These are phyloP conservation scores for Sisymbrium altissimum DNA, from an alignment of 345 rosid genomes.

Conservation along the genomic window DNA sequence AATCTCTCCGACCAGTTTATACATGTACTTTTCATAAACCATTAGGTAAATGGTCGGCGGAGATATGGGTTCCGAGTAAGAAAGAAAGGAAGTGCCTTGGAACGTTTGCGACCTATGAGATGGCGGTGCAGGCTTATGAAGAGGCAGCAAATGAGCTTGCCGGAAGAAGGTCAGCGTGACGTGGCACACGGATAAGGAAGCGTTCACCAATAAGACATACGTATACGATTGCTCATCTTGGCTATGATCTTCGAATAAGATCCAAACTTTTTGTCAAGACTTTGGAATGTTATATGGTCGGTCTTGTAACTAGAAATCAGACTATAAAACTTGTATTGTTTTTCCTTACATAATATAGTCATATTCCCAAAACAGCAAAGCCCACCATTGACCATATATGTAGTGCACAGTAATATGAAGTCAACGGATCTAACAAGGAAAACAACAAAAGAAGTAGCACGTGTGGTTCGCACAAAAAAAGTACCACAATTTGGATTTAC, in stretches of 20 bases:
- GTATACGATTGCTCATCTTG: not conserved
- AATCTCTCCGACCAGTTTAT: not conserved
- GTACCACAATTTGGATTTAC: too few species aligned
- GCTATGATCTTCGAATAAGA: not conserved
- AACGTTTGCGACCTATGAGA: conserved; percentile 7
- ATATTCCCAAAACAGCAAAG: not conserved
- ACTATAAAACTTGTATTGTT: not conserved
- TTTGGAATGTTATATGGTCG: not conserved
- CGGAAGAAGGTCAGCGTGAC: not conserved
- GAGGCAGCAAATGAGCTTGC: not conserved
- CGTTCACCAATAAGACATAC: not conserved
- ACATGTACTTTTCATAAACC: not conserved
- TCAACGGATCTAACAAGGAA: not conserved
- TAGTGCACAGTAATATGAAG: not conserved
- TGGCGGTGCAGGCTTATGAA: conserved; percentile 4
- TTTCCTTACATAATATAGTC: not conserved
- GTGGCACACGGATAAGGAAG: not conserved
- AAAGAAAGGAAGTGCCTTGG: conserved; percentile 16
- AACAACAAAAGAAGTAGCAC: not conserved
- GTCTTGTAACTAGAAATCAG: too few species aligned
- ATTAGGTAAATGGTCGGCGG: conserved; percentile 27
- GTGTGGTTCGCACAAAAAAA: too few species aligned
- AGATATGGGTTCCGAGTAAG: conserved; percentile 20
- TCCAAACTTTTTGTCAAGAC: not conserved
- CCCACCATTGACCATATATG: not conserved